Conservation (phyloP, 1,284 basidiomycete species). For the Baeospora myosura region DNA sequence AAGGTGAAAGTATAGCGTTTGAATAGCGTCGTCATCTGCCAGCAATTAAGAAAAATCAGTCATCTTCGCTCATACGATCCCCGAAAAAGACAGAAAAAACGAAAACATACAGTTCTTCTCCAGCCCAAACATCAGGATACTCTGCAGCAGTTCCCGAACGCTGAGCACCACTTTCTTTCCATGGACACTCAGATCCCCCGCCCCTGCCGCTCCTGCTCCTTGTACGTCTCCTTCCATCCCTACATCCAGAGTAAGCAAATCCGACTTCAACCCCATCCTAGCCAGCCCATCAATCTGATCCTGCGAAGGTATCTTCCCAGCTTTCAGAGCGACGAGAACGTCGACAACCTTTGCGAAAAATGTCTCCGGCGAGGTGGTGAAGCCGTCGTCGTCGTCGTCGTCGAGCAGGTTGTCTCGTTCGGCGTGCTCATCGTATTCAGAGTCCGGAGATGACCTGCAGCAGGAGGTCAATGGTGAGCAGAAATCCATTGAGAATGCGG, state of each 20-base stretch:
- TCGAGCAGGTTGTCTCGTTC: too few species aligned
- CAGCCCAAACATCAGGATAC: slow-evolving; percentile 31
- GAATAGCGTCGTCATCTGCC: slow-evolving; percentile 38
- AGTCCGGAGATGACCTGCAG: too few species aligned
- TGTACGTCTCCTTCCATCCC: too few species aligned
- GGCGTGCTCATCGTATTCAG: too few species aligned
- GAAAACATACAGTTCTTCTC: slow-evolving; percentile 42
- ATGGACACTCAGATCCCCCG: slow-evolving; percentile 26
- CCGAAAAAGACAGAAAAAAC: neutral
- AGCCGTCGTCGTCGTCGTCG: too few species aligned
- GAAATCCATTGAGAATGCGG: too few species aligned
- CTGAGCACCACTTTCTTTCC: slow-evolving; percentile 27
- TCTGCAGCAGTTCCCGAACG: slow-evolving; percentile 28
- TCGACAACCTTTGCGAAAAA: slow-evolving; percentile 36
- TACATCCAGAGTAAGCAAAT: slow-evolving; percentile 19
- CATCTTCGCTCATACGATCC: too few species aligned
- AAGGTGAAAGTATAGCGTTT: slow-evolving; percentile 33
- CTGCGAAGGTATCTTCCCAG: slow-evolving; percentile 43
- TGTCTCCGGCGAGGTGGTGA: too few species aligned
- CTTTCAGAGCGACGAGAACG: slow-evolving; percentile 32
- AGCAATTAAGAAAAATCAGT: too few species aligned
- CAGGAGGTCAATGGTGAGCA: too few species aligned
- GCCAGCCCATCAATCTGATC: slow-evolving; percentile 32
- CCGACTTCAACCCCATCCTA: slow-evolving; percentile 25
- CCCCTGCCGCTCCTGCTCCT: slow-evolving; percentile 8